Evolutionary conservation across 2,329 filamentous ascomycete genomes (phyloP).

Genomic region (Dothistroma septosporum): DNA sequence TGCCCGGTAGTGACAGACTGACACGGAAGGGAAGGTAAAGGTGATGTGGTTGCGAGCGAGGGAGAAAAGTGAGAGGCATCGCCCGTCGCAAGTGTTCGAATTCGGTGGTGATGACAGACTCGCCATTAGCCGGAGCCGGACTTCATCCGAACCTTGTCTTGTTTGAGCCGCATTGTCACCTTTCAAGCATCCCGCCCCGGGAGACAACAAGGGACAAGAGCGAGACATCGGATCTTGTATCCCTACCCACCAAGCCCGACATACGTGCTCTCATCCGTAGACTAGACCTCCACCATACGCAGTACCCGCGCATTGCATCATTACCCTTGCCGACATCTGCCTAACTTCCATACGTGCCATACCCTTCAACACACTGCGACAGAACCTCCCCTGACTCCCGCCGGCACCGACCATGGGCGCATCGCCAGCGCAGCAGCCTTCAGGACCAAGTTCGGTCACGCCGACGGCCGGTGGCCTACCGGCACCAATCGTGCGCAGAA

Average conservation of each 20-base stretch:
- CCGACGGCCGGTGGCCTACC: slow-evolving; percentile 39
- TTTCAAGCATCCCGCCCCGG: not conserved
- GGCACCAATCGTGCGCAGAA: slow-evolving; percentile 33
- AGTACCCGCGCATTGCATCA: not conserved
- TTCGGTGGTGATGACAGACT: not conserved
- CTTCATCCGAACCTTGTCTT: not conserved
- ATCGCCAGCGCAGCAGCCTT: slow-evolving; percentile 32
- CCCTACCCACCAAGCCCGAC: not conserved
- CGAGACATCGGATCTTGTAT: not conserved
- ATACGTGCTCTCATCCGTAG: not conserved
- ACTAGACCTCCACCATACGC: not conserved
- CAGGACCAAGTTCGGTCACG: slow-evolving; percentile 31
- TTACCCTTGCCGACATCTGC: not conserved
- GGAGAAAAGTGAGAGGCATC: not conserved
- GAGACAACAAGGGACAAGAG: not conserved
- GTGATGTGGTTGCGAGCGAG: not conserved
- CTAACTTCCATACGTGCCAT: not conserved
- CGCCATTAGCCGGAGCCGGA: not conserved
- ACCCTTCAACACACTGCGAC: not conserved
- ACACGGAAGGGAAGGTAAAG: not conserved
- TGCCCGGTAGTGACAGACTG: not conserved
- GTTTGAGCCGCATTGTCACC: not conserved
- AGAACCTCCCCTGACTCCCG: not conserved
- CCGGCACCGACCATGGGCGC: slow-evolving; percentile 30
- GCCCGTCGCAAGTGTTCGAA: not conserved